Base-by-base conservation (phyloP, 164 flowering plant species). In the Umbilicus rupestris region DNA sequence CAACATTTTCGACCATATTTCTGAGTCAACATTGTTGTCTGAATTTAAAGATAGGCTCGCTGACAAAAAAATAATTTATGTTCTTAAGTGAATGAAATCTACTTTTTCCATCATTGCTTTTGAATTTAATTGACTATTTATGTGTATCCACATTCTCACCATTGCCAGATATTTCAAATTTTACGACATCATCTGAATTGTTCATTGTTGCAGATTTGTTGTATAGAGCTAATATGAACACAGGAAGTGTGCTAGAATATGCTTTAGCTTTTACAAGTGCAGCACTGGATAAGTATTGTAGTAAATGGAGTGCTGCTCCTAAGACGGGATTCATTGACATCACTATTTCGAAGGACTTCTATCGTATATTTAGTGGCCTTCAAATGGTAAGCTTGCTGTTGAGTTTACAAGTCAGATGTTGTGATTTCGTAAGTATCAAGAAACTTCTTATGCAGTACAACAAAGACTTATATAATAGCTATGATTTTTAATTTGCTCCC, bases 181-280 rank as follows among this genome's bases (percentile, higher is more conserved):
- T 39, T 33, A 7, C 7, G 24, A 8, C 42, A 39, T 39, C 28
- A 45, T 35, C 50, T 64, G n/a, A 59, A 59, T 26, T 22, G 8
- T 63, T 62, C 8, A 6, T 68, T 47, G 19, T 71, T 75, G 75
- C 90, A 94, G 98, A 91, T 84, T 77, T 91, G 47, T 74, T 94
- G 67, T 94, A 89, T 82, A 94, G 83, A 68, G 86, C 97, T 49
- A 94, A 88, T 76, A 70, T 91, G 73, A 86, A 89, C 69, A 80
- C 92, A 33, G 97, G 97, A 77, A 91, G 96, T 75, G 86, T 94
- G 42, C 84, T 94, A 71, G 99, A 94, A 73, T 94, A 94, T 80
- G 78, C 96, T 60, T 93, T 94, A 78, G 99, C 99, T 64, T 94
- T 91, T 69, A 87, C 90, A 60, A 94, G 97, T 84, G 99, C 99